Percentiles rank a stretch among this genome's conserved stretches.
Conservation (phyloP, 202 grass and related monocot genomes). For the Miscanthus sacchariflorus region DNA sequence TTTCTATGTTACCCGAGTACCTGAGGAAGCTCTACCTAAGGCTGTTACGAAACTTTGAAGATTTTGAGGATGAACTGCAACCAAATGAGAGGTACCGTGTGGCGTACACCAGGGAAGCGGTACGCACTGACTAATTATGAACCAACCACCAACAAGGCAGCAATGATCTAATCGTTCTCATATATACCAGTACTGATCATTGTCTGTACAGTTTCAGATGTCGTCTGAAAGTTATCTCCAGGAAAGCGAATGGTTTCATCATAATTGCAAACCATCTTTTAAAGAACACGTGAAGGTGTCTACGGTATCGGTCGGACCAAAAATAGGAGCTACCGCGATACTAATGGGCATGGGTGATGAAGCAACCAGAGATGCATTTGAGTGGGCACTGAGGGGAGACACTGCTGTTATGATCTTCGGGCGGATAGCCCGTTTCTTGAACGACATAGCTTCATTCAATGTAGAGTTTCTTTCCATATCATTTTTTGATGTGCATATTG, state of each 20-base stretch:
- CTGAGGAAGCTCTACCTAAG: slow-evolving; percentile 23
- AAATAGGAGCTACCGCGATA: background rate
- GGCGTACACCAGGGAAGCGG: slow-evolving; percentile 7
- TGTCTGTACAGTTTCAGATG: background rate
- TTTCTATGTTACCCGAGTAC: slow-evolving; percentile 24
- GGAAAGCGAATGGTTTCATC: slow-evolving; percentile 30
- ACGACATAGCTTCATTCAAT: background rate
- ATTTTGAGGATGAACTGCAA: slow-evolving; percentile 30
- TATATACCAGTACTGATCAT: background rate
- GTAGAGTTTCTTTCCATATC: background rate
- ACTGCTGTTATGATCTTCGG: background rate
- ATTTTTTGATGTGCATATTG: background rate
- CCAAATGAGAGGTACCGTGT: slow-evolving; percentile 38
- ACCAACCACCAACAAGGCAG: background rate
- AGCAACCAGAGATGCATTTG: background rate
- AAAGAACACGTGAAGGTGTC: background rate
- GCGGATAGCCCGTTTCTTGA: background rate
- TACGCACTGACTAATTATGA: background rate
- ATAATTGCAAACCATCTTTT: background rate
- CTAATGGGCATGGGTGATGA: slow-evolving; percentile 29
- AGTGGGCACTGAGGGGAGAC: background rate
- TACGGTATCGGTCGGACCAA: background rate
- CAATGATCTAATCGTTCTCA: background rate
- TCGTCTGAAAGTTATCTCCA: slow-evolving; percentile 17
- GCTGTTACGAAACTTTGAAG: background rate